Evolutionary conservation across 2,329 filamentous ascomycete genomes (phyloP), one percentile per base, ranked within the genome.

Genomic region (Penicillium sumatraense): DNA sequence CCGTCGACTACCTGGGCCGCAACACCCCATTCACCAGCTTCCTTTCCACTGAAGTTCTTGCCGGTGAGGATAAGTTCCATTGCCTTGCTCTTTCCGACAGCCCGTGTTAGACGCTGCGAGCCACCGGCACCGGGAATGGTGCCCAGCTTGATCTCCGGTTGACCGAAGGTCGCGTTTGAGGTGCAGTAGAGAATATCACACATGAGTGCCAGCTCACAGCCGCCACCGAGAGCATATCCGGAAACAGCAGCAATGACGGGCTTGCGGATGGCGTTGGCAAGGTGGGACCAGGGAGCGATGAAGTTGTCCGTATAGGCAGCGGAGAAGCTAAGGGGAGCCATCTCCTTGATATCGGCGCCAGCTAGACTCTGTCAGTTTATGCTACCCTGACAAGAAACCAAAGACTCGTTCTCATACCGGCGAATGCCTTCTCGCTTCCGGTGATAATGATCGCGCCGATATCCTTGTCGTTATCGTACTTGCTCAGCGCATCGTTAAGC

Each of bases 311-410:
- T 89, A 80, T 97, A 98, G 35, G 95, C 93, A 62, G 88, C 81
- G 60, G 90, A 85, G 78, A 99, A 99, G 52, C 88, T 93, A 35
- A 97, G 86, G 57, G 91, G 88, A 26, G 91, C 90, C 95, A 99
- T 99, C 78, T 99, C 95, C 78, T 98, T 98, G 81, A 99, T 99
- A 76, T 99, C 95, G 58, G 95, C 95, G 49, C 95, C 95, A 41
- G 95, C 93, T 72, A 18, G 38, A 11, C 33, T 41, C 26, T 40
- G 35, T 56, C 55, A 53, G 51, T 31, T 29, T n/a, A 24, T 54
- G 21, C 11, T 16, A 23, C 20, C 46, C 21, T 16, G 29, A 46
- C 21, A 24, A 40, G 8, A 35, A 10, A 3, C 5, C 35, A 9
- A 3, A 13, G 2, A 5, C 2, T n/a, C n/a, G 20, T 2, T 42